A percentile compares a stretch with the other conserved stretches of the same genome.
These are phyloP conservation scores for Wickerhamomyces canadensis DNA, from an alignment of 805 yeast species.

Conservation along the genomic window DNA sequence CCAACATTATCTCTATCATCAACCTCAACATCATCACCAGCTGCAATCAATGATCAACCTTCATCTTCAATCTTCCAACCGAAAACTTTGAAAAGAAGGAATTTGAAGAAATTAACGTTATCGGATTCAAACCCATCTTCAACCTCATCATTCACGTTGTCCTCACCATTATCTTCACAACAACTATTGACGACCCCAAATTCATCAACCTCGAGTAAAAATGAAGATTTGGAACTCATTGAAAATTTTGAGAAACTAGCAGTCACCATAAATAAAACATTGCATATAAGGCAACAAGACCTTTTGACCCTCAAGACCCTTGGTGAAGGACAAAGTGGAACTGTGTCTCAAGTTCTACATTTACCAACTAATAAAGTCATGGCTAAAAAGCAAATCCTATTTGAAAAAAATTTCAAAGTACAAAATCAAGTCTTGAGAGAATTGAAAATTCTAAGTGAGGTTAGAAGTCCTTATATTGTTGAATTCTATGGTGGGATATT, in stretches of 20 bases:
- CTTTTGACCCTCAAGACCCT: constrained; percentile 67
- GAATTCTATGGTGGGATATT: constrained; percentile 90
- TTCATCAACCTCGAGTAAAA: constrained; percentile 27
- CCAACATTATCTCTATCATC: not conserved
- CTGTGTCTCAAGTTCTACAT: constrained; percentile 83
- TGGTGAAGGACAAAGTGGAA: constrained; percentile 94
- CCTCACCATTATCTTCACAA: constrained; percentile 5
- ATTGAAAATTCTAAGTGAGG: constrained; percentile 84
- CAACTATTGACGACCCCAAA: constrained; percentile 12
- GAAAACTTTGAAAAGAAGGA: constrained; percentile 49
- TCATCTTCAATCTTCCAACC: constrained; percentile 34
- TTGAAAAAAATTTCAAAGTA: constrained; percentile 74
- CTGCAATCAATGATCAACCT: no score
- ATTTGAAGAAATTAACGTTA: constrained; percentile 52
- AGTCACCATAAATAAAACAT: constrained; percentile 47
- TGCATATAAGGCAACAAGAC: constrained; percentile 56
- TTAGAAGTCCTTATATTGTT: constrained; percentile 76
- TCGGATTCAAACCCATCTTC: constrained; percentile 12
- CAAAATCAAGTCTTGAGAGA: constrained; percentile 86
- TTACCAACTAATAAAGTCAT: constrained; percentile 81
- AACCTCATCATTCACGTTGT: constrained; percentile 8
- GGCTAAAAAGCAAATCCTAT: constrained; percentile 85
- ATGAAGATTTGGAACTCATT: constrained; percentile 29
- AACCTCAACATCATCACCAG: not conserved
- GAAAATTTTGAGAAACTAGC: constrained; percentile 44